Evolutionary conservation across 176 grass and related monocot species (phyloP).

Genomic region (Puccinellia tenuiflora): DNA sequence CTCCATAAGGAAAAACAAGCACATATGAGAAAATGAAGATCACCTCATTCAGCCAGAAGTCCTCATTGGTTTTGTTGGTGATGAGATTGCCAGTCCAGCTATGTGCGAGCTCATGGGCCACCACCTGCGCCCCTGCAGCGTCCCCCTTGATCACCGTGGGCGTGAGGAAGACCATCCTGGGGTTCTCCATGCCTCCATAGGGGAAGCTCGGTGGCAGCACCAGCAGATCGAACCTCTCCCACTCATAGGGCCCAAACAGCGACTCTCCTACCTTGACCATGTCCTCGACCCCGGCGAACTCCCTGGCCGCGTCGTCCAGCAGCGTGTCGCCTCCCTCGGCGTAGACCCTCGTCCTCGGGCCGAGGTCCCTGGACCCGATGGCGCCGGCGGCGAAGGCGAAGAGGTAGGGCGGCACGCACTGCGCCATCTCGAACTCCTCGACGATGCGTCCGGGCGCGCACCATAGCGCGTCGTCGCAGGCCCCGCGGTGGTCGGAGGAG

Average conservation of each 20-base stretch:
- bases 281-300: conserved; percentile 87
- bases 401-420: conserved; percentile 86
- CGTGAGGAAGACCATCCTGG: conserved; percentile 92
- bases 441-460: conserved; percentile 57
- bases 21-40: neutral
- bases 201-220: conserved; percentile 90
- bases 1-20: neutral
- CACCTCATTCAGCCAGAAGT: conserved; percentile 98
- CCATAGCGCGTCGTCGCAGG: conserved; percentile 66
- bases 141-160: conserved; percentile 78
- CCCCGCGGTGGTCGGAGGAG: conserved; percentile 36
- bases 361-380: conserved; percentile 67
- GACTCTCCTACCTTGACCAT: conserved; percentile 81
- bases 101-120: conserved; percentile 90
- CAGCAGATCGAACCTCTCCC: conserved; percentile 88
- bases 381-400: conserved; percentile 84
- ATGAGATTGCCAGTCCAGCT: conserved; percentile 96
- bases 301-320: conserved; percentile 69
- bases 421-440: conserved; percentile 88
- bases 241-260: conserved; percentile 85
- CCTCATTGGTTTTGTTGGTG: conserved; percentile 93
- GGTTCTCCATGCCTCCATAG: conserved; percentile 92
- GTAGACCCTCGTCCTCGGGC: conserved; percentile 73
- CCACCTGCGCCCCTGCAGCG: conserved; percentile 65
- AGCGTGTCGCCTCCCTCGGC: conserved; percentile 57